Evolutionary conservation across 805 yeast genomes (phyloP), one percentile per base, ranked within the genome.

Genomic region (Blastobotrys terrestris): DNA sequence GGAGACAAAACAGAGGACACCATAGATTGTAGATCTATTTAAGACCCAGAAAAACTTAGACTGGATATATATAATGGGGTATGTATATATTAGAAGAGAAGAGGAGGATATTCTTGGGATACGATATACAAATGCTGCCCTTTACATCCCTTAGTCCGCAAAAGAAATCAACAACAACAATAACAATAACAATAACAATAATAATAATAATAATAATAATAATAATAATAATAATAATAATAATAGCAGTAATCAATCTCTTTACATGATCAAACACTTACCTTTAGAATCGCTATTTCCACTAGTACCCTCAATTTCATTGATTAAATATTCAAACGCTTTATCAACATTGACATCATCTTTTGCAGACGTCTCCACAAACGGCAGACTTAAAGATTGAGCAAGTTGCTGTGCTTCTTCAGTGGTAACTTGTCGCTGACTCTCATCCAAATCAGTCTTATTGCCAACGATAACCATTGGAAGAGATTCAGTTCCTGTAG

Each of bases 301-400:
- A 15, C 50, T 15, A 13, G 54, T 53, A 42, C 55, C 49, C 50
- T 60, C 63, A 44, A 60, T 61, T 48, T 62, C 62, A 14, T 49
- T 54, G 47, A 62, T 53, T 21, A 62, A 50, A n/a, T 51, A 35
- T 48, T 51, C 56, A 52, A 62, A 62, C 6, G 63, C 62, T 53
- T 53, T 53, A 46, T 54, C 62, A 31, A 85, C 85, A 62, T 85
- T 84, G 59, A 74, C 75, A 63, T 84, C 77, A 53, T 79, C 75
- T 67, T 84, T 85, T 15, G 90, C 90, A 47, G 85, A 78, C 2
- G 89, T 83, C 68, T 85, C 92, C 63, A 84, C 73, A 65, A 82
- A 85, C 22, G 84, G 83, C 56, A 82, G 74, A 48, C 74, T 72
- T 59, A 84, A 77, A 52, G 75, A 71, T 51, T 75, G 73, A 31